Percentiles rank a stretch among this genome's conserved stretches.
Conservation (phyloP, 352 stramenopile species). For the Thalassiosira mediterranea region DNA sequence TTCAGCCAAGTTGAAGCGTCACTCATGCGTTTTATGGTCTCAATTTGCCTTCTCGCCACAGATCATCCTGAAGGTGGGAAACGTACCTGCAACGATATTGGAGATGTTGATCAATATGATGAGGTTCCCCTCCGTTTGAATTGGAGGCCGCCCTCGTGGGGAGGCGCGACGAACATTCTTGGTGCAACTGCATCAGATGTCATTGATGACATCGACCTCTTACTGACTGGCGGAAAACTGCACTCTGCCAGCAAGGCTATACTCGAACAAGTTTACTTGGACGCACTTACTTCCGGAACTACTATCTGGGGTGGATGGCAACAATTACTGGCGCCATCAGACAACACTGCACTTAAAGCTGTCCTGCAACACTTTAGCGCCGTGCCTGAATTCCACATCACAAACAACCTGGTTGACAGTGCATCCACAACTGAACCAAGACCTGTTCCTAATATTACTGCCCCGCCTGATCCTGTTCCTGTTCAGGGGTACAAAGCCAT, state of each 20-base stretch:
- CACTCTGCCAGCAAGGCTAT: constrained; percentile 33
- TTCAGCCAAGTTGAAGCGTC: too few species aligned
- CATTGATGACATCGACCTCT: constrained; percentile 64
- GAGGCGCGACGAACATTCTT: constrained; percentile 47
- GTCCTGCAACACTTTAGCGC: constrained; percentile 50
- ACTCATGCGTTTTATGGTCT: too few species aligned
- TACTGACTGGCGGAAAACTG: constrained; percentile 65
- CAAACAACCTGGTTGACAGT: constrained; percentile 45
- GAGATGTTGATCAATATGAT: too few species aligned
- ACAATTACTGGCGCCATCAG: too few species aligned
- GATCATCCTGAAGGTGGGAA: too few species aligned
- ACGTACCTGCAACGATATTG: too few species aligned
- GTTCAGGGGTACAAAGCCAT: constrained; percentile 72
- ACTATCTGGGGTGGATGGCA: too few species aligned
- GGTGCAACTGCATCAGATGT: constrained; percentile 23
- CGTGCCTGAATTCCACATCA: constrained; percentile 66
- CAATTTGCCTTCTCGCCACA: too few species aligned
- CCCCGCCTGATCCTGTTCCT: constrained; percentile 25
- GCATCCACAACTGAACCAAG: constrained; percentile 10
- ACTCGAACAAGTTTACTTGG: constrained; percentile 44
- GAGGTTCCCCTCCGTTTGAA: constrained; percentile 27
- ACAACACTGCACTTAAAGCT: constrained; percentile 28
- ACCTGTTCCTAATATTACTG: constrained; percentile 23
- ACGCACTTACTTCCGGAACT: too few species aligned
- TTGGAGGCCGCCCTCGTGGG: constrained; percentile 49